Evolutionary conservation across 352 stramenopile genomes (phyloP).

Genomic region (Phytophthora palmivora): DNA sequence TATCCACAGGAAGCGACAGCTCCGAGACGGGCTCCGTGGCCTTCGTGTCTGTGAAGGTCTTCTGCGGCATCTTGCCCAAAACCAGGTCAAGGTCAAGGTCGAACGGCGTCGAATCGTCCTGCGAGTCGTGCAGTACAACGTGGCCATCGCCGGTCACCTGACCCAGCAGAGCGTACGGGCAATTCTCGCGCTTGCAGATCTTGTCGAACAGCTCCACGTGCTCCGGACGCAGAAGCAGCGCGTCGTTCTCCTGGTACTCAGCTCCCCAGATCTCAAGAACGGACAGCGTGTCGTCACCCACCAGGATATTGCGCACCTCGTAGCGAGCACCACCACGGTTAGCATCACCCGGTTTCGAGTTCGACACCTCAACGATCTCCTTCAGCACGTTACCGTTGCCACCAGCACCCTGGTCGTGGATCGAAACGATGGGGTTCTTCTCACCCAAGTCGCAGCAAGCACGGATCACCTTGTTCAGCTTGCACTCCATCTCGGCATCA

Average conservation of each 20-base stretch:
- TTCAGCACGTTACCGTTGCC: constrained; percentile 99
- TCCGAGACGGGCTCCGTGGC: constrained; percentile 54
- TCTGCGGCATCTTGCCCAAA: constrained; percentile 99
- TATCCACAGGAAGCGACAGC: constrained; percentile 86
- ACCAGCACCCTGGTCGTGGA: constrained; percentile 99
- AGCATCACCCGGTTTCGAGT: constrained; percentile 88
- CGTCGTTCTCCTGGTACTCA: constrained; percentile 99
- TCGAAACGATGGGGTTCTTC: constrained; percentile 98
- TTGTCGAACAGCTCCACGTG: constrained; percentile 93
- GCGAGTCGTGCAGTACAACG: constrained; percentile 97
- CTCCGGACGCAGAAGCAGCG: constrained; percentile 93
- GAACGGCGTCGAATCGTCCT: constrained; percentile 94
- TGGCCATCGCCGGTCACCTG: constrained; percentile 95
- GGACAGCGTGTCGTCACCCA: constrained; percentile 98
- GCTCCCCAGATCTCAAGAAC: constrained; percentile 99
- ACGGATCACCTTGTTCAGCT: constrained; percentile 99
- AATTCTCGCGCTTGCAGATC: constrained; percentile 98
- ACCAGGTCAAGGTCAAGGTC: constrained; percentile 98
- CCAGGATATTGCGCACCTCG: constrained; percentile 96
- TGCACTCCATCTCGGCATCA: constrained; percentile 99
- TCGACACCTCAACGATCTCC: constrained; percentile 96
- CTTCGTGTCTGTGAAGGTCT: constrained; percentile 96
- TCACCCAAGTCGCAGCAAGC: constrained; percentile 97
- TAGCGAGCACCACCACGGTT: constrained; percentile 90
- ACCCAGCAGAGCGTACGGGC: constrained; percentile 95